A percentile compares a stretch with the other conserved stretches of the same genome.
Evolutionary conservation across 2,329 filamentous ascomycete genomes (phyloP).

Genomic region (Monosporascus cannonballus): DNA sequence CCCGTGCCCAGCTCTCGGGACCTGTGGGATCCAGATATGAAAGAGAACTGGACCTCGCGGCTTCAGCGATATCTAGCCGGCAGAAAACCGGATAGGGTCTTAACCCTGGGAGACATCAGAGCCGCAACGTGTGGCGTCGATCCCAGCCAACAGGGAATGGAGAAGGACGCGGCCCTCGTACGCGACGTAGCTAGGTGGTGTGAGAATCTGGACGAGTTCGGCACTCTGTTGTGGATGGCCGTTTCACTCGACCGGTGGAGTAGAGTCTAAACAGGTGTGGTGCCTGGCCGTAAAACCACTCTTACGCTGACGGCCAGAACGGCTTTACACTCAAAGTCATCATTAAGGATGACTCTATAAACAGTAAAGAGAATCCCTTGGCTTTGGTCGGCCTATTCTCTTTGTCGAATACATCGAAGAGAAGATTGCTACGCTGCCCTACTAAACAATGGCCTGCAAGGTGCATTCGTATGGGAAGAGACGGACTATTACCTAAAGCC

Average conservation of each 20-base stretch:
- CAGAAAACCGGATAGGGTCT: background rate
- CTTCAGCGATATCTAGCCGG: conserved; percentile 7
- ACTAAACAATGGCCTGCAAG: too few species aligned
- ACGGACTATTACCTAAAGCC: too few species aligned
- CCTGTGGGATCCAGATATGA: conserved; percentile 16
- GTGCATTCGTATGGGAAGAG: too few species aligned
- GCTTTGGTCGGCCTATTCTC: too few species aligned
- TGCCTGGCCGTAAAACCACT: background rate
- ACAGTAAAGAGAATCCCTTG: too few species aligned
- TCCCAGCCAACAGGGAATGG: background rate
- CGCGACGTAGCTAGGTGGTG: conserved; percentile 19
- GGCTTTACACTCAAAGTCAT: too few species aligned
- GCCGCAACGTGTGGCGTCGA: background rate
- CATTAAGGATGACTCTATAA: too few species aligned
- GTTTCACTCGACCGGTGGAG: conserved; percentile 20
- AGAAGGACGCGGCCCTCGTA: conserved; percentile 1
- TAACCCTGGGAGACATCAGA: conserved; percentile 8
- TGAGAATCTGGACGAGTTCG: conserved; percentile 19
- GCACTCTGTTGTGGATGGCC: conserved; percentile 23
- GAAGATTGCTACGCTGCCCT: too few species aligned
- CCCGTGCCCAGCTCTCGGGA: conserved; percentile 10
- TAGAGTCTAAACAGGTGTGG: background rate
- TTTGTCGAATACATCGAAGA: too few species aligned
- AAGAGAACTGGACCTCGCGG: conserved; percentile 12
- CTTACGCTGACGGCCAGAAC: too few species aligned